phyloP scores from a whole-genome alignment of 140 eudicot species.

The Erigeron philadelphicus region DNA sequence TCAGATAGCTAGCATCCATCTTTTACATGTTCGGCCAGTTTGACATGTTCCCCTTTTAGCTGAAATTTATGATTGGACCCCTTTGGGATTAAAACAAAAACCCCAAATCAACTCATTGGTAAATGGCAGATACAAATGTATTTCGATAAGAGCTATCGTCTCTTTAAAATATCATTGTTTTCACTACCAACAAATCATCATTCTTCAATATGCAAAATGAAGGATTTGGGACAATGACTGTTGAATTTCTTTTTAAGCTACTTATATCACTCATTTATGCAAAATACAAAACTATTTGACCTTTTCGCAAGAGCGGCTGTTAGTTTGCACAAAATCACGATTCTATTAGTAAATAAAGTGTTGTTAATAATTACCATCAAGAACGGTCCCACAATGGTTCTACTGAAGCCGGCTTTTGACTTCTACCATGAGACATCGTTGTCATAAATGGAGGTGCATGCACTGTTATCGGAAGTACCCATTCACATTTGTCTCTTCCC shows the following conservation, averaged over 20 bases:
- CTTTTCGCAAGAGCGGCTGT: not conserved
- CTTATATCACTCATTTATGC: not conserved
- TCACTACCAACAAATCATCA: conserved; percentile 9
- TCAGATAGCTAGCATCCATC: not conserved
- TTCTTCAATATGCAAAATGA: conserved; percentile 14
- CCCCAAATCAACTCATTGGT: not conserved
- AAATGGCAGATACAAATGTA: not conserved
- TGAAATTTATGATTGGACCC: not conserved
- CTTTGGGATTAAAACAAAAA: not conserved
- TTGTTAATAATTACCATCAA: conserved; percentile 41
- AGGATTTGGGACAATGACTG: not conserved
- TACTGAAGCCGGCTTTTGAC: conserved; percentile 49
- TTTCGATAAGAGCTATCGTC: not conserved
- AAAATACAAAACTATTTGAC: not conserved
- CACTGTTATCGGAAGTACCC: conserved; percentile 91
- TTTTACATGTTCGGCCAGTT: no score
- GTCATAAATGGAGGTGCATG: conserved; percentile 77
- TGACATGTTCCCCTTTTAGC: not conserved
- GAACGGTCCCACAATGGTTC: conserved; percentile 75
- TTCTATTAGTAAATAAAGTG: conserved; percentile 1
- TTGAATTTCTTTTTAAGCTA: not conserved
- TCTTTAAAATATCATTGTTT: conserved; percentile 12
- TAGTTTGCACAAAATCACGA: not conserved
- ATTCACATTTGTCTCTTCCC: conserved; percentile 96
- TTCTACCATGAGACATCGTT: conserved; percentile 53